These are phyloP conservation scores for Gaultheria prostrata DNA, from an alignment of 148 eudicot species.

Conservation along the genomic window DNA sequence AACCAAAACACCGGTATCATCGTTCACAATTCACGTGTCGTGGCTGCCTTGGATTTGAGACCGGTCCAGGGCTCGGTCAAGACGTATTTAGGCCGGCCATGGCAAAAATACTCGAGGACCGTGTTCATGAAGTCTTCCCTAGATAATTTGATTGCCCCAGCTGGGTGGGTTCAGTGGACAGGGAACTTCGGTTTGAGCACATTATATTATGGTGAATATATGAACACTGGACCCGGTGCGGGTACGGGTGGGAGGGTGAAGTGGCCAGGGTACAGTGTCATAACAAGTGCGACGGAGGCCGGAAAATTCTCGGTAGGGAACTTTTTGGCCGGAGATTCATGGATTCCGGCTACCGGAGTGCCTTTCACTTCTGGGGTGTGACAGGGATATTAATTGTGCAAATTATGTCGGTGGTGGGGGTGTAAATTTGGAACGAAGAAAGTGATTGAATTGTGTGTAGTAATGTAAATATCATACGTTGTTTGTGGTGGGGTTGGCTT, in stretches of 20 bases:
- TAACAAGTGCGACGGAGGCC: conserved; percentile 33
- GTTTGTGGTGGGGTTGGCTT: no score
- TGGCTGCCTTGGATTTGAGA: conserved; percentile 19
- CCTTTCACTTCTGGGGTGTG: conserved; percentile 48
- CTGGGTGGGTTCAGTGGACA: conserved; percentile 53
- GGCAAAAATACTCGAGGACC: conserved; percentile 48
- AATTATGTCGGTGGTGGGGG: neutral
- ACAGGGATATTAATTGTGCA: neutral
- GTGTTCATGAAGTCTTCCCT: conserved; percentile 40
- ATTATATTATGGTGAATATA: conserved; percentile 49
- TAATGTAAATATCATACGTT: no score
- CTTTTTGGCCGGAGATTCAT: conserved; percentile 44
- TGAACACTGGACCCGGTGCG: conserved; percentile 56
- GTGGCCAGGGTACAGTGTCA: conserved; percentile 51
- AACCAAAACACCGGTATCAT: conserved; percentile 25
- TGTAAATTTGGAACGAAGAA: no score
- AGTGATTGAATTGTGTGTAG: no score
- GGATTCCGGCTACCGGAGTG: conserved; percentile 52
- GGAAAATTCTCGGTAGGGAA: conserved; percentile 41
- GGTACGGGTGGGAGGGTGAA: conserved; percentile 43
- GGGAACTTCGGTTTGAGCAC: conserved; percentile 45
- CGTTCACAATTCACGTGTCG: conserved; percentile 22
- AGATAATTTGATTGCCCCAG: conserved; percentile 32
- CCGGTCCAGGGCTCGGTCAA: conserved; percentile 15
- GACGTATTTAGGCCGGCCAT: conserved; percentile 52